A percentile compares a stretch with the other conserved stretches of the same genome.
phyloP scores from a whole-genome alignment of 805 yeast genomes.

The Metschnikowia orientalis region DNA sequence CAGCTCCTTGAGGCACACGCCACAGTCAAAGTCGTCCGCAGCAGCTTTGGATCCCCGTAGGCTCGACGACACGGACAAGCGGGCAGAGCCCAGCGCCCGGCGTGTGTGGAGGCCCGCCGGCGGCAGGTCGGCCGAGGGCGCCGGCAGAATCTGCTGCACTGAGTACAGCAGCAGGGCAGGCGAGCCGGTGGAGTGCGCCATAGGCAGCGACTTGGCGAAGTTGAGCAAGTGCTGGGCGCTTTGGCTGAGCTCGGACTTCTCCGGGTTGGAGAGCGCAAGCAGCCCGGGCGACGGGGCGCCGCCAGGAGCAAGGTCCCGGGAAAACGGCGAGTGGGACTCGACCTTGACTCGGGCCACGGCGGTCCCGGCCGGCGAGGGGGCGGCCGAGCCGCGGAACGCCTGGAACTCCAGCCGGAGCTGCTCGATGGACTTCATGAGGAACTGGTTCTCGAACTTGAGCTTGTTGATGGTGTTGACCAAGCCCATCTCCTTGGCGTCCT shows the following conservation, averaged over 20 bases:
- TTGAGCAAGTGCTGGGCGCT: slow-evolving; percentile 20
- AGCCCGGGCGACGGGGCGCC: neutral
- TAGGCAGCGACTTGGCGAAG: slow-evolving; percentile 19
- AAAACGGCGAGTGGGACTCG: neutral
- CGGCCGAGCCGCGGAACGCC: slow-evolving; percentile 10
- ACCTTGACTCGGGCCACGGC: slow-evolving; percentile 1
- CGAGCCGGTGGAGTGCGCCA: slow-evolving; percentile 12
- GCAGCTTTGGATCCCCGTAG: neutral
- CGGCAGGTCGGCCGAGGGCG: slow-evolving; percentile 47
- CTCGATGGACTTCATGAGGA: slow-evolving; percentile 39
- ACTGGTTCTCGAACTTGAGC: slow-evolving; percentile 43
- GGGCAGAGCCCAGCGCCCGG: slow-evolving; percentile 1
- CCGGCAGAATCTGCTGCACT: slow-evolving; percentile 50
- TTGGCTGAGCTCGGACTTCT: slow-evolving; percentile 15
- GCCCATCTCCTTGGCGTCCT: slow-evolving; percentile 55
- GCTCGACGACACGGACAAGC: slow-evolving; percentile 1
- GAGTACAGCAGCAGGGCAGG: slow-evolving; percentile 31
- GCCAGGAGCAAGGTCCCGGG: neutral
- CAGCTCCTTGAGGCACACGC: slow-evolving; percentile 63
- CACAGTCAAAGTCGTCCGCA: slow-evolving; percentile 45
- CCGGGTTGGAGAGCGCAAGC: slow-evolving; percentile 4
- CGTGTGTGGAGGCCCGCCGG: slow-evolving; percentile 4
- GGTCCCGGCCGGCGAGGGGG: slow-evolving; percentile 7
- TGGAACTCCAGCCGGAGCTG: slow-evolving; percentile 34
- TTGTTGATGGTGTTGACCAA: slow-evolving; percentile 48